These are phyloP conservation scores for Taphrina deformans DNA, from an alignment of 1,139 yeast genomes.

Conservation along the genomic window DNA sequence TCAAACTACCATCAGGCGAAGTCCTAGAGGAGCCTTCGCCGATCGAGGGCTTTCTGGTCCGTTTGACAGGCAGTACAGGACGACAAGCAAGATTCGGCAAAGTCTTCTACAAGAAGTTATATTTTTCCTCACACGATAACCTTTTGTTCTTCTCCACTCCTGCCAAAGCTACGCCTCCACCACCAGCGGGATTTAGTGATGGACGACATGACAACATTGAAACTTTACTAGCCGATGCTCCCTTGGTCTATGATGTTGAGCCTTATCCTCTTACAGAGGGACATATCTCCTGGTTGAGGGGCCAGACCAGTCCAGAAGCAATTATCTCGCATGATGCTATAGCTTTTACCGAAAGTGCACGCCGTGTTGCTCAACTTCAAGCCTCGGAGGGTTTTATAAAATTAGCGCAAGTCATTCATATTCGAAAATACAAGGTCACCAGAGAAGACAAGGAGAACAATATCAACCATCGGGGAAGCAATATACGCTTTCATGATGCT, in stretches of 20 bases:
- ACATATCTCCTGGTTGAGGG: conserved; percentile 58
- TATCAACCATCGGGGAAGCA: conserved; percentile 45
- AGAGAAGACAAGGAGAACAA: conserved; percentile 32
- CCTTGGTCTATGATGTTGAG: conserved; percentile 19
- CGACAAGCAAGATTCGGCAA: conserved; percentile 49
- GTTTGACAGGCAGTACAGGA: conserved; percentile 59
- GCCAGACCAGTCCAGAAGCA: conserved; percentile 44
- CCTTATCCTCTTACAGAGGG: conserved; percentile 53
- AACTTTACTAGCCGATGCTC: background rate
- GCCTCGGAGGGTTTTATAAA: conserved; percentile 66
- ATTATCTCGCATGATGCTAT: conserved; percentile 55
- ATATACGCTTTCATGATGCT: conserved; percentile 33
- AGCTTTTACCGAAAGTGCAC: conserved; percentile 64
- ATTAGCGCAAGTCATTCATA: conserved; percentile 53
- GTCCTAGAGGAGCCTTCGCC: conserved; percentile 59
- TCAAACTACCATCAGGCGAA: conserved; percentile 14
- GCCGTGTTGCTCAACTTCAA: conserved; percentile 59
- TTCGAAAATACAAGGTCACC: conserved; percentile 44
- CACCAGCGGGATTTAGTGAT: conserved; percentile 3
- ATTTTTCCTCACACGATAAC: conserved; percentile 64
- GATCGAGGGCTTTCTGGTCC: conserved; percentile 71
- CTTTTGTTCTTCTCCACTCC: conserved; percentile 61
- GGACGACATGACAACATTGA: background rate
- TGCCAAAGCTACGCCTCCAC: conserved; percentile 53
- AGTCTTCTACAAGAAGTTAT: conserved; percentile 57